These are phyloP conservation scores for Acacia confusa DNA, from an alignment of 306 rosid species.

Conservation along the genomic window DNA sequence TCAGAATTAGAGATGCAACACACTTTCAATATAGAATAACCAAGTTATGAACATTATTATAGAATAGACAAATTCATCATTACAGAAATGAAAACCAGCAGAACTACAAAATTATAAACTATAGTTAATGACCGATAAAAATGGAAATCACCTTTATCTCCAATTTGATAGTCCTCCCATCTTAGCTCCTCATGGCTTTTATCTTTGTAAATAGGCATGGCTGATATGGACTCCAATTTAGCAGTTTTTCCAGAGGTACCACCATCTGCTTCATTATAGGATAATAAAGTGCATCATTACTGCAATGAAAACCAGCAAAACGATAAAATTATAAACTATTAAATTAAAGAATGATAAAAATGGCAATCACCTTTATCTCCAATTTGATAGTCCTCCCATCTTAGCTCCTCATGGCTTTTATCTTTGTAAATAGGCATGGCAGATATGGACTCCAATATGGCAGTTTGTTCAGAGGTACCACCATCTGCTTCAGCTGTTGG, in stretches of 20 bases:
- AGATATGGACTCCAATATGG: constrained; percentile 83
- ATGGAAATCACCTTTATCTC: constrained; percentile 69
- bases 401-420: constrained; percentile 91
- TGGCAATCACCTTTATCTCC: constrained; percentile 77
- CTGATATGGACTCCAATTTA: constrained; percentile 89
- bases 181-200: constrained; percentile 55
- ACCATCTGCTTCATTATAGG: constrained; percentile 42
- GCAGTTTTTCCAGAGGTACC: constrained; percentile 62
- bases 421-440: constrained; percentile 90
- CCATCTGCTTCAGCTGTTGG: constrained; percentile 65
- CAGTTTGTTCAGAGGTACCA: constrained; percentile 58
- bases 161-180: constrained; percentile 96
- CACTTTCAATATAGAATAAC: too few relatives aligned
- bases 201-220: constrained; percentile 76
- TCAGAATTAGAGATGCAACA: too few relatives aligned
- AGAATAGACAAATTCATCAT: constrained; percentile 3
- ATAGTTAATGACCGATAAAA: not conserved
- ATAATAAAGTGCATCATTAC: too few relatives aligned
- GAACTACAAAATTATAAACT: not conserved
- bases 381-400: constrained; percentile 94
- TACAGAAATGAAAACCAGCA: not conserved
- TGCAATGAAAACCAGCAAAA: too few relatives aligned
- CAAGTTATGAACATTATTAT: constrained; percentile 2
- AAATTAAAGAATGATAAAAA: not conserved
- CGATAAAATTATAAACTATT: too few relatives aligned